These are phyloP conservation scores for Pseudomonodictys pantanalensis DNA, from an alignment of 495 filamentous ascomycete species.

Conservation along the genomic window DNA sequence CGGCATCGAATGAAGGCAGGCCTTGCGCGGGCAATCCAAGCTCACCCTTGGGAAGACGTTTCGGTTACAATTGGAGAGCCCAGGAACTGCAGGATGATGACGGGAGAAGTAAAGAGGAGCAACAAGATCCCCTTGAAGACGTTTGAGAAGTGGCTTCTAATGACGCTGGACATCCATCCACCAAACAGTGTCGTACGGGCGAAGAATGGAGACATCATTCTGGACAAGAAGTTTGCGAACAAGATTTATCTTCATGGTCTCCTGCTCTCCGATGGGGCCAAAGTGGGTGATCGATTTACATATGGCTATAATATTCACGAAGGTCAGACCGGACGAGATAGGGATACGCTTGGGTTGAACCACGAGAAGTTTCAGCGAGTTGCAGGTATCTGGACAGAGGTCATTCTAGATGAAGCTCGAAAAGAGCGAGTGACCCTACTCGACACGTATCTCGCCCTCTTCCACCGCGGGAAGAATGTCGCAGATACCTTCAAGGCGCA, in stretches of 20 bases:
- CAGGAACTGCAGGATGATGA: not conserved
- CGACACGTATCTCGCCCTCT: too few species aligned
- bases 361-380: too few species aligned
- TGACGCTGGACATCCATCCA: not conserved
- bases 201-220: not conserved
- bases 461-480: too few species aligned
- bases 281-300: not conserved
- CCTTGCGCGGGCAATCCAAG: not conserved
- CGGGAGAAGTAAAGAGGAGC: not conserved
- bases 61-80: not conserved
- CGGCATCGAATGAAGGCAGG: not conserved
- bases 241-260: not conserved
- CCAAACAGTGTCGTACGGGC: not conserved
- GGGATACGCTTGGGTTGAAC: not conserved
- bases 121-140: not conserved
- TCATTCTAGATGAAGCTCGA: too few species aligned
- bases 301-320: slow-evolving; percentile 1
- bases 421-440: too few species aligned
- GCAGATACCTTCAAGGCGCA: too few species aligned
- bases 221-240: not conserved
- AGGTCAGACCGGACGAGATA: not conserved
- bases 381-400: too few species aligned
- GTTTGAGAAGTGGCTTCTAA: not conserved
- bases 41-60: not conserved
- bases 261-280: not conserved